Evolutionary conservation across 208 protist species (phyloP), one percentile per base, ranked within the genome.

Genomic region (Acanthamoeba culbertsoni): DNA sequence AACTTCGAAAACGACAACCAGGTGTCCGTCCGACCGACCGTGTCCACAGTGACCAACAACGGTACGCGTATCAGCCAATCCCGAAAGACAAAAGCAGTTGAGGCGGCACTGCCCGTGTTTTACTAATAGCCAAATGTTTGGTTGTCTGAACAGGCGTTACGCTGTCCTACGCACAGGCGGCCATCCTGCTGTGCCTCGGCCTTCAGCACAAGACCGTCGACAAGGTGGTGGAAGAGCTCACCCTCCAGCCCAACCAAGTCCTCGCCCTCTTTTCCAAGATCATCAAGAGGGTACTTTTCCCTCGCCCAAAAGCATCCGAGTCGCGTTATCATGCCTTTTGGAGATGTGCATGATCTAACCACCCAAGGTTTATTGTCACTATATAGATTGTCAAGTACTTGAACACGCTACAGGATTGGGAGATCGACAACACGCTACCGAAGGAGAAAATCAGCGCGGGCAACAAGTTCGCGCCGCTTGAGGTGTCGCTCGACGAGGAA

Each of bases 141-240:
- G n/a, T n/a, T n/a, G n/a, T 97, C 98, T 86, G 97, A 97, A 40
- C 95, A 45, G 97, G 97, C 26, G 97, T 98, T 2, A 95, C 97
- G 63, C 94, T 99, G 18, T 97, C 97, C 6, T 95, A 97, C 88
- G 95, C 97, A 2, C 98, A 99, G 96, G 96, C 97, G 0, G 98
- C 98, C 0, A 98, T 99, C 63, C 94, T 99, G 48, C 94, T 99
- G 8, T 98, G 95, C 1, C 94, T 99, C 0, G 99, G 98, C 0
- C 96, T 99, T 55, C 99, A 98, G 82, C 88, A 96, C 62, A 94
- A 96, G 77, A 94, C 31, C 20, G 48, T 98, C n/a, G 96, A 97
- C 33, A 35, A 97, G 26, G 91, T 93, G 12, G 37, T 86, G 63
- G 23, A 28, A 4, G 94, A 96, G 57, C 77, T 97, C 10, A 84